Base-by-base conservation (phyloP, 1,139 yeast species). In the Magnusiomyces starmeri region DNA sequence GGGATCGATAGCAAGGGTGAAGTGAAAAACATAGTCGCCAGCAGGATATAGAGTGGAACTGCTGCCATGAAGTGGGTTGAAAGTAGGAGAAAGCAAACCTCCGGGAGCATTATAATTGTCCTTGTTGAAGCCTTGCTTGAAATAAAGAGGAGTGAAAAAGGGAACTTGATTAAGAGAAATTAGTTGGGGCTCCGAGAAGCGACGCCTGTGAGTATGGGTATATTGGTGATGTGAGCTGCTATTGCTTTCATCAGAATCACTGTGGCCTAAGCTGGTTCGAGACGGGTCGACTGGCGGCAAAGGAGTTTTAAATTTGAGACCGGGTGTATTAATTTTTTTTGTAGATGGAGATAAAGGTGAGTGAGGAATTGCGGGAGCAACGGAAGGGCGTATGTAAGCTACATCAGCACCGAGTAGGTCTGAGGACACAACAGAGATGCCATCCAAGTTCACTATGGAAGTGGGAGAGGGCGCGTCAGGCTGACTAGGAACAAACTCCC, bases 1-100 rank as follows among this genome's bases (percentile, higher is more conserved):
- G 43, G 83, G 77, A 1, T 92, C 88, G 51, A 86, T 75, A 2
- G 84, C 71, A 2, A 85, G 70, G 0, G 96, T 94, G 44, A 89
- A 70, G 46, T 86, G 68, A 65, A 85, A 89, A 1, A 88, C 82
- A 64, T 89, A 89, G 60, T 85, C 81, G 34, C 97, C 97, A 10
- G 95, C 81, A 51, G 78, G 78, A 59, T 52, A 52, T 4, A 46
- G 22, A 6, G 49, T 51, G 16, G 32, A 16, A 10, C 29, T 14
- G 20, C 22, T 39, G n/a, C 42, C 25, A 12, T 34, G 32, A 10
- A 4, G 6, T 32, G 46, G 46, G 20, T 43, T 43, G 12, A 43
- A 43, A 3, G 22, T 18, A 3, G 46, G 32, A 20, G 46, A 43
- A n/a, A 37, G 37, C n/a, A 32, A 18, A 9, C 18, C 37, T 32